Evolutionary conservation across 2,329 filamentous ascomycete genomes (phyloP), one percentile per base, ranked within the genome.

Genomic region (Aspergillus sp.): DNA sequence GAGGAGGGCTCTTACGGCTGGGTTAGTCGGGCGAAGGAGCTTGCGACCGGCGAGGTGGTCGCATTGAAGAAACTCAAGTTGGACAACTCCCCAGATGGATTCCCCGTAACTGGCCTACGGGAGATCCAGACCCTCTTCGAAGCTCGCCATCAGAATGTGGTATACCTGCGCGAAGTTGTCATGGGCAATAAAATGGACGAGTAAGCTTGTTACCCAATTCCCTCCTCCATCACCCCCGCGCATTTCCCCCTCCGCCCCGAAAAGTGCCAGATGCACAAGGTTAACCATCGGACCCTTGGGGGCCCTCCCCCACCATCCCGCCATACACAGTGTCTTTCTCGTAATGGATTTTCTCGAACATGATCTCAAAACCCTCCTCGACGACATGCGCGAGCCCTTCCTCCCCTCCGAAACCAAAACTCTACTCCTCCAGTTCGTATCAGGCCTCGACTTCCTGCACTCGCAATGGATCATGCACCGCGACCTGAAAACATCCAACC

Each of bases 301-400:
- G 46, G 46, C 34, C 47, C 22, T 45, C 46, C 56, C 50, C 41
- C 46, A 39, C 50, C 52, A 59, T 60, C 59, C 54, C 57, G 47
- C 27, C 55, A 45, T 50, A 51, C 51, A 44, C 37, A 91, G 88
- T 77, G 89, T 97, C 64, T 96, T 91, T 74, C 86, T 99, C 57
- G 95, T 98, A 62, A 93, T 99, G 82, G 93, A 97, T 71, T 99
- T 98, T 75, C 82, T 97, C 68, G 93, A 98, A 79, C 95, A 99
- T 80, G 95, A 99, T 71, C 86, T 99, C 57, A 96, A 96, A 76
- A 90, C 89, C 55, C 84, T 99, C 57, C 89, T 96, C 62, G 90
- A 96, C 74, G 90, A 96, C 71, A 96, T 98, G 91, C 85, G 89
- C 52, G 91, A 97, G 71, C 92, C 93, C 0, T 99, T 99, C 73